Percentiles rank a stretch among this genome's conserved stretches.
Evolutionary conservation across 306 rosid genomes (phyloP).

Genomic region (Myrica gale): DNA sequence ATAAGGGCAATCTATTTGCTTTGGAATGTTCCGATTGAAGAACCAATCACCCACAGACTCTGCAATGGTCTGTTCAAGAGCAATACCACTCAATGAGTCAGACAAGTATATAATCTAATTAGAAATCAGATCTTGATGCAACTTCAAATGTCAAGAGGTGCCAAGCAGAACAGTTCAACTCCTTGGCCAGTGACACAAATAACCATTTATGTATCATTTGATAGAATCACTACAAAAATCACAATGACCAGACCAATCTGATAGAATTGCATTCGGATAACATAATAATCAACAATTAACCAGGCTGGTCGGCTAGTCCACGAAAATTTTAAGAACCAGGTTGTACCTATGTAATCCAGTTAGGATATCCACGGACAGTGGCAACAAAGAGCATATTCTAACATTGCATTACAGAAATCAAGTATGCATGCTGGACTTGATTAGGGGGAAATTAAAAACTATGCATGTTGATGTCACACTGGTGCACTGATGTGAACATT

Average conservation of each 20-base stretch:
- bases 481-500: neutral
- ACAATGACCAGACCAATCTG: neutral
- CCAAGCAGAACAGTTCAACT: neutral
- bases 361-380: neutral
- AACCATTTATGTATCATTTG: neutral
- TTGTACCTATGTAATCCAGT: neutral
- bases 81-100: conserved; percentile 15
- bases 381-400: neutral
- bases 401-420: neutral
- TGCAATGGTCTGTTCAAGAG: conserved; percentile 73
- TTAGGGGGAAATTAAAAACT: too few relatives aligned
- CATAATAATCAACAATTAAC: neutral
- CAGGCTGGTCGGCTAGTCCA: neutral
- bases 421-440: neutral
- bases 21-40: conserved; percentile 47
- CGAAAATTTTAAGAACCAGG: neutral
- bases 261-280: neutral
- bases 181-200: neutral
- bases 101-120: neutral
- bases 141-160: neutral
- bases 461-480: neutral
- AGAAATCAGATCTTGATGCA: neutral
- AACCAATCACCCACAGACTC: conserved; percentile 89
- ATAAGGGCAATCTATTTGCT: conserved; percentile 76
- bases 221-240: neutral